These are phyloP conservation scores for Mycosphaerella sp. DNA, from an alignment of 2,329 filamentous ascomycete species.

Conservation along the genomic window DNA sequence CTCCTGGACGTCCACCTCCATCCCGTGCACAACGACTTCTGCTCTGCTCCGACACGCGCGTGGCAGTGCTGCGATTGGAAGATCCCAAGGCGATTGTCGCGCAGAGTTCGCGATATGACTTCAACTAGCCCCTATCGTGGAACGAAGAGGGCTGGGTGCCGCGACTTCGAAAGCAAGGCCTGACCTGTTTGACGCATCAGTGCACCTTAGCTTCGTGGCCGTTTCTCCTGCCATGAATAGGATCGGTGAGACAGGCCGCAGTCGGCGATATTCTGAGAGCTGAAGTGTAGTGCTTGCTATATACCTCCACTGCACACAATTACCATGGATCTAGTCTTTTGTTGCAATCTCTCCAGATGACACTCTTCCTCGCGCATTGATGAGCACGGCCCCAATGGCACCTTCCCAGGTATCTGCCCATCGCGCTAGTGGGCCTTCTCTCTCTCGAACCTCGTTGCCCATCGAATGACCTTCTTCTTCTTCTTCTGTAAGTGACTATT, in stretches of 20 bases:
- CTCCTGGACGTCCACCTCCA: background rate
- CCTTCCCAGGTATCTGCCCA: background rate
- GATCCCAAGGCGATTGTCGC: background rate
- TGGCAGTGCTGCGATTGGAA: constrained; percentile 8
- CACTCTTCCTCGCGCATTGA: background rate
- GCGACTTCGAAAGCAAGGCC: constrained; percentile 3
- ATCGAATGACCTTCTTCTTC: constrained; percentile 6
- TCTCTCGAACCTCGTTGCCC: constrained; percentile 6
- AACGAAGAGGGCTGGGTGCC: constrained; percentile 3
- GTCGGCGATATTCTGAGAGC: constrained; percentile 9
- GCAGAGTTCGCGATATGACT: constrained; percentile 4
- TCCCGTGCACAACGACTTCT: constrained; percentile 10
- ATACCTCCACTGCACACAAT: constrained; percentile 1
- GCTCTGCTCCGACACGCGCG: constrained; percentile 2
- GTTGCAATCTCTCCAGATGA: background rate
- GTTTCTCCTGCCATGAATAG: background rate
- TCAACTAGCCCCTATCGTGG: background rate
- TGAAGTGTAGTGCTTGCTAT: constrained; percentile 12
- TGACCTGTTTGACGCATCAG: background rate
- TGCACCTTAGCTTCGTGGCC: background rate
- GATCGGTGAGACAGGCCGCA: constrained; percentile 5
- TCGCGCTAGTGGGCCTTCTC: constrained; percentile 1
- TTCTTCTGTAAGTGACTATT: constrained; percentile 8
- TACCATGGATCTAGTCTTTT: background rate
- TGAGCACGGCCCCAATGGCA: background rate